These are phyloP conservation scores for Lizonia empirigonia DNA, from an alignment of 2,329 filamentous ascomycete species.

Conservation along the genomic window DNA sequence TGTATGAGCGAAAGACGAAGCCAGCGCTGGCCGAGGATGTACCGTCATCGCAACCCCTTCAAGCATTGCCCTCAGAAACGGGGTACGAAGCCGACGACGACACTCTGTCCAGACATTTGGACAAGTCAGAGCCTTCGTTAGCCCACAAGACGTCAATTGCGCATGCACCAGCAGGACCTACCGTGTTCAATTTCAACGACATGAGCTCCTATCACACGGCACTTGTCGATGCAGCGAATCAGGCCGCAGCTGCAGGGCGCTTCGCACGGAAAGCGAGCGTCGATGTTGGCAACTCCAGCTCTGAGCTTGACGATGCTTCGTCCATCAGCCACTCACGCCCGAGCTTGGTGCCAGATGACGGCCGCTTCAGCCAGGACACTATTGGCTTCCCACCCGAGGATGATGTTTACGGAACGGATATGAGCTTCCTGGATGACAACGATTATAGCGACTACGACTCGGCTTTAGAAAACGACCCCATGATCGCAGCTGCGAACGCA, in stretches of 20 bases:
- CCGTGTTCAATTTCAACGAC: conserved; percentile 51
- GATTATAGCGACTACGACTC: conserved; percentile 64
- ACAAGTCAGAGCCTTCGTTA: conserved; percentile 55
- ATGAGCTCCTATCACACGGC: conserved; percentile 81
- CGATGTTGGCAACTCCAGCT: conserved; percentile 34
- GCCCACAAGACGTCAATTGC: conserved; percentile 54
- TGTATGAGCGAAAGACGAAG: conserved; percentile 57
- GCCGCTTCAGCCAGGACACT: conserved; percentile 55
- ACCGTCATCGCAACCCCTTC: conserved; percentile 25
- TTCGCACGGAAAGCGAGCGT: conserved; percentile 68
- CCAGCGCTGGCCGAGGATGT: conserved; percentile 23
- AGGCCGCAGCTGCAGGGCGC: conserved; percentile 75
- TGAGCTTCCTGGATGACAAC: conserved; percentile 50
- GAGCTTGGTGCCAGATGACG: conserved; percentile 57
- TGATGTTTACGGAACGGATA: conserved; percentile 42
- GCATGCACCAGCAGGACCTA: conserved; percentile 43
- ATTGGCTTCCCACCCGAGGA: conserved; percentile 46
- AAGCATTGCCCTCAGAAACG: conserved; percentile 27
- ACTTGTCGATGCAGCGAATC: conserved; percentile 78
- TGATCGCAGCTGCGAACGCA: conserved; percentile 94
- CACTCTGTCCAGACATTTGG: conserved; percentile 30
- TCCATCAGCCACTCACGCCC: conserved; percentile 46
- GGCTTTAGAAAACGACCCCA: conserved; percentile 71
- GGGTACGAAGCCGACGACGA: conserved; percentile 45
- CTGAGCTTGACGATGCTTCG: conserved; percentile 43